These are phyloP conservation scores for Fusarium sp. DNA, from an alignment of 2,329 filamentous ascomycete species.

Conservation along the genomic window DNA sequence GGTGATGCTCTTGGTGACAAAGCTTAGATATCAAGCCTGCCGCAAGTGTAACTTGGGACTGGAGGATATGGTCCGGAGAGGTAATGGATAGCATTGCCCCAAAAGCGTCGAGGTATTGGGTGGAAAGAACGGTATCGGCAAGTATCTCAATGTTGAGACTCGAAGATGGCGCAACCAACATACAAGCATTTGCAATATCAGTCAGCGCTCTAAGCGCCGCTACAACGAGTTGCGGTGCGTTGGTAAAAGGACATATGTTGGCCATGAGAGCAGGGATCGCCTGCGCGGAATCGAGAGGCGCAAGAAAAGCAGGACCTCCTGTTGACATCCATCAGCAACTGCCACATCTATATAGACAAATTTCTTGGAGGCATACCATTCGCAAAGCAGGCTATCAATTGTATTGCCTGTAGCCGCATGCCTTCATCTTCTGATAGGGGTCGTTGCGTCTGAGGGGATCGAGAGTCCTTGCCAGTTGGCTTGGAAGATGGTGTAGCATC, in stretches of 20 bases:
- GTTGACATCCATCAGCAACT: constrained; percentile 36
- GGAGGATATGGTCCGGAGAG: constrained; percentile 61
- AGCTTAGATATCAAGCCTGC: constrained; percentile 66
- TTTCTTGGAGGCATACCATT: constrained; percentile 70
- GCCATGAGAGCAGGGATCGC: constrained; percentile 77
- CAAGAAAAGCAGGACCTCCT: constrained; percentile 85
- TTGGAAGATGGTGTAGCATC: constrained; percentile 49
- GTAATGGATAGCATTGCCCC: constrained; percentile 72
- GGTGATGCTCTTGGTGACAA: constrained; percentile 77
- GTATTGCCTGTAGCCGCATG: constrained; percentile 79
- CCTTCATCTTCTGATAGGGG: constrained; percentile 71
- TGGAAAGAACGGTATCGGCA: constrained; percentile 73
- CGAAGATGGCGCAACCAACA: constrained; percentile 63
- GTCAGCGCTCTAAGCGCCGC: constrained; percentile 80
- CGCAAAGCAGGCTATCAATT: constrained; percentile 86
- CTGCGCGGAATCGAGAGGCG: constrained; percentile 75
- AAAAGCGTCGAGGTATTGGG: constrained; percentile 70
- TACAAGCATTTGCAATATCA: constrained; percentile 74
- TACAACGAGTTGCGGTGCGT: constrained; percentile 73
- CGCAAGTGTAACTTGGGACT: constrained; percentile 71
- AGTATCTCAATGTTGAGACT: constrained; percentile 63
- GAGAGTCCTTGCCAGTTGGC: constrained; percentile 54
- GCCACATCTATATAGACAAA: background rate
- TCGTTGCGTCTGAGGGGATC: constrained; percentile 49
- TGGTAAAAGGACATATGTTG: constrained; percentile 73